phyloP scores from a whole-genome alignment of 495 filamentous ascomycete genomes.

The Podospora comata region DNA sequence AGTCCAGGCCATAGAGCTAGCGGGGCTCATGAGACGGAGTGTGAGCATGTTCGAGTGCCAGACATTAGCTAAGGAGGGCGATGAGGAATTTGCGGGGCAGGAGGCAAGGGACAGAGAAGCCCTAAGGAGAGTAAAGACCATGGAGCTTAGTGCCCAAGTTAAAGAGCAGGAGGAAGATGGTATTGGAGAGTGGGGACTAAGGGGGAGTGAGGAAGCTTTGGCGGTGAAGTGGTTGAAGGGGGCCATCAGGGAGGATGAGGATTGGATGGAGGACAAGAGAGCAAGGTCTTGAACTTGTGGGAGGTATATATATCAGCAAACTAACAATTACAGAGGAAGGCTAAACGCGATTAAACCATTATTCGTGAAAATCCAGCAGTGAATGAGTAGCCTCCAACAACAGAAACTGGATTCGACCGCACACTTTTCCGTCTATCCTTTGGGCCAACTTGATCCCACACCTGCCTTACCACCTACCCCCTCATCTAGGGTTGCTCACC shows the following conservation, averaged over 20 bases:
- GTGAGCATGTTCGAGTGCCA: constrained; percentile 36
- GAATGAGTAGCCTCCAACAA: neutral
- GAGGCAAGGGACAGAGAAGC: constrained; percentile 13
- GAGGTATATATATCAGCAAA: neutral
- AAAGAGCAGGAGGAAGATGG: neutral
- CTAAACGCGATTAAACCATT: neutral
- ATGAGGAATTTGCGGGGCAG: constrained; percentile 27
- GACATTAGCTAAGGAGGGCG: constrained; percentile 20
- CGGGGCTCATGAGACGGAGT: constrained; percentile 37
- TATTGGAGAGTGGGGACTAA: constrained; percentile 12
- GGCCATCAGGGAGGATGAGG: constrained; percentile 21
- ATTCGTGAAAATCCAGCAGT: neutral
- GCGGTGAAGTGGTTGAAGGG: constrained; percentile 31
- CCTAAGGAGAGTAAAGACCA: constrained; percentile 15
- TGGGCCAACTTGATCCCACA: neutral
- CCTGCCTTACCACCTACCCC: neutral
- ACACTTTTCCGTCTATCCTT: neutral
- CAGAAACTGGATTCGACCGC: neutral
- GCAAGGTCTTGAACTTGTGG: neutral
- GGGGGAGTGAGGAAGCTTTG: constrained; percentile 19
- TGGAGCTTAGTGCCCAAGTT: constrained; percentile 10
- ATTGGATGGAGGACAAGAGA: neutral
- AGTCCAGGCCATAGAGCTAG: constrained; percentile 38
- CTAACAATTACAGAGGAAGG: neutral
- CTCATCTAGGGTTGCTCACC: neutral